These are phyloP conservation scores for Ligustrum vulgare DNA, from an alignment of 257 asterid genomes.

Conservation along the genomic window DNA sequence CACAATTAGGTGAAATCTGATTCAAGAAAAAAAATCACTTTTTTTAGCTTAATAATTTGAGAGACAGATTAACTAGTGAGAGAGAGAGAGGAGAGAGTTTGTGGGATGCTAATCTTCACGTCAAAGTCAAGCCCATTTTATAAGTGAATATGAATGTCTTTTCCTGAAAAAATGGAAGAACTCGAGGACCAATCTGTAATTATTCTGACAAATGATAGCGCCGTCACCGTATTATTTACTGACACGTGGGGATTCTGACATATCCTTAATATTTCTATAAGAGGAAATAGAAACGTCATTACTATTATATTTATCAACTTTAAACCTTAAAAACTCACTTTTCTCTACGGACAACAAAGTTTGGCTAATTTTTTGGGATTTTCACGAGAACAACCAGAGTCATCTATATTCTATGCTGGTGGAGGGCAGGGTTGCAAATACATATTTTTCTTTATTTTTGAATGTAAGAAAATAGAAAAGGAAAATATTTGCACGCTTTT, in stretches of 20 bases:
- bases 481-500: conserved; percentile 1
- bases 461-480: background rate
- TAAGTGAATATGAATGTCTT: conserved; percentile 18
- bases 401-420: background rate
- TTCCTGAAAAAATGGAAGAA: conserved; percentile 9
- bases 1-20: conserved; percentile 4
- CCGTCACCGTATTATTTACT: conserved; percentile 40
- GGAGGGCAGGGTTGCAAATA: background rate
- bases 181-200: conserved; percentile 32
- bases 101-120: conserved; percentile 16
- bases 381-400: background rate
- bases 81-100: background rate
- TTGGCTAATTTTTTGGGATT: conserved; percentile 17
- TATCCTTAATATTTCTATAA: conserved; percentile 40
- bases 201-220: conserved; percentile 16
- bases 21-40: conserved; percentile 14
- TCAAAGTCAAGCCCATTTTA: conserved; percentile 42
- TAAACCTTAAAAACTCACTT: conserved; percentile 43
- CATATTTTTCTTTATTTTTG: background rate
- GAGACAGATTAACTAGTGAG: background rate
- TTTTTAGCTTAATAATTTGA: conserved; percentile 21
- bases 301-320: conserved; percentile 27
- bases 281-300: conserved; percentile 39
- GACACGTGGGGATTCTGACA: conserved; percentile 55
- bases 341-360: conserved; percentile 21